Evolutionary conservation across 352 stramenopile genomes (phyloP), one percentile per base, ranked within the genome.

Genomic region (Globisporangium nodosum): DNA sequence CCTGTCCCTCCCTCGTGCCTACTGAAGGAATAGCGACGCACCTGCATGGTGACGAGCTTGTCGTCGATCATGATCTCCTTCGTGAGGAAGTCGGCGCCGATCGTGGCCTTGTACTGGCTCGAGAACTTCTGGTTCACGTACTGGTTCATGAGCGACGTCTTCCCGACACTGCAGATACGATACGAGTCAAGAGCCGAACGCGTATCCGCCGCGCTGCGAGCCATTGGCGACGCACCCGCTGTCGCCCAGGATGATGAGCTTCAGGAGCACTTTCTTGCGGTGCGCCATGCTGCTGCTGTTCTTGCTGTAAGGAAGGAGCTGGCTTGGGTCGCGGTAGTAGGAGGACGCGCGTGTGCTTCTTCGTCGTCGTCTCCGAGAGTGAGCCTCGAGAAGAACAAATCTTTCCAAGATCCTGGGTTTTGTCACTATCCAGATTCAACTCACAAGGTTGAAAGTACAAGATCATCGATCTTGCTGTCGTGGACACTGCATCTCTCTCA

Each of bases 111-210:
- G 84, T 99, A 99, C 79, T 98, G 96, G 60, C 94, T 97, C 37
- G 89, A 97, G 75, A 99, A 99, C 73, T 97, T 98, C 64, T 99
- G 91, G 59, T 98, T 98, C 60, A 99, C 94, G 76, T 98, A 99
- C 70, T 98, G 96, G 78, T 99, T 98, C 97, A 99, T 99, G 37
- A 99, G 77, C 49, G 94, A 99, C 49, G 97, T 99, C 82, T 99
- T 99, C 56, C 97, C 97, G 33, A 99, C 97, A 47, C 96, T 98
- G 65, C 31, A 30, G 7, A 52, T 33, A 24, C 11, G 20, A 27
- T 27, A 27, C 24, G 24, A 27, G 24, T 27, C 24, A 27, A 27
- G 24, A 27, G 24, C 24, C 24, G 24, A 27, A 27, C 24, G 24
- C 24, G 24, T 27, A 27, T 27, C 24, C 24, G 24, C 24, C 24